Evolutionary conservation across 768 basidiomycete species (phyloP), one percentile per base, ranked within the genome.

Genomic region (Lactarius tabidus): DNA sequence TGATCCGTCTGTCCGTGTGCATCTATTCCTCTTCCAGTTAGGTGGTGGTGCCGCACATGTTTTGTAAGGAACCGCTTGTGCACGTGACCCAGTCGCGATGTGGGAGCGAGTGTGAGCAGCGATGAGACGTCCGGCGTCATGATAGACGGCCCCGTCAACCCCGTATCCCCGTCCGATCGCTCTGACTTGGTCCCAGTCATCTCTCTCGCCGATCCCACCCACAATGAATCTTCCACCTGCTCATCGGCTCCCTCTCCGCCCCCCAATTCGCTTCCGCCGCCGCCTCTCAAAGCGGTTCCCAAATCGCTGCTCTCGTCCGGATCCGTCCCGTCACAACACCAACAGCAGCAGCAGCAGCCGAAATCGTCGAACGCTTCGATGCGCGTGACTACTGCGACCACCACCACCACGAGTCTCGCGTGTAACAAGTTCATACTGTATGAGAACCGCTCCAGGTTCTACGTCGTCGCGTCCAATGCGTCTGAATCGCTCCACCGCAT

Each of bases 361-460:
- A 43, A 12, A 5, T 51, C 59, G 14, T 59, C 59, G 7, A 45
- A 45, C 17, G 43, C 29, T 0, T 60, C 57, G 9, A 18, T 58
- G 51, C 63, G 48, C 28, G 10, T 35, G 28, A 35, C 33, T 12
- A 12, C 43, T 6, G 18, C 17, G 17, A n/a, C 33, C 10, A 28
- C 15, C 20, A 48, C 12, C 7, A 26, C 31, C 14, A 18, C 41
- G 12, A 59, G 29, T 28, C 69, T 78, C 48, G 72, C 74, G 1
- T 76, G 80, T 75, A 95, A 94, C 79, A 93, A 93, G 73, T 95
- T 93, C 78, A 89, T 93, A 36, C 78, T 98, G 3, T 98, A 97
- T 75, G 96, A 99, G 78, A 98, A 93, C 71, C 85, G 87, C 62
- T 82, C 88, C 28, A 88, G 93, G 20, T 94, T 96, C 81, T 98